phyloP scores from a whole-genome alignment of 202 grass and related monocot species.

The Schoenoplectus tabernaemontani region DNA sequence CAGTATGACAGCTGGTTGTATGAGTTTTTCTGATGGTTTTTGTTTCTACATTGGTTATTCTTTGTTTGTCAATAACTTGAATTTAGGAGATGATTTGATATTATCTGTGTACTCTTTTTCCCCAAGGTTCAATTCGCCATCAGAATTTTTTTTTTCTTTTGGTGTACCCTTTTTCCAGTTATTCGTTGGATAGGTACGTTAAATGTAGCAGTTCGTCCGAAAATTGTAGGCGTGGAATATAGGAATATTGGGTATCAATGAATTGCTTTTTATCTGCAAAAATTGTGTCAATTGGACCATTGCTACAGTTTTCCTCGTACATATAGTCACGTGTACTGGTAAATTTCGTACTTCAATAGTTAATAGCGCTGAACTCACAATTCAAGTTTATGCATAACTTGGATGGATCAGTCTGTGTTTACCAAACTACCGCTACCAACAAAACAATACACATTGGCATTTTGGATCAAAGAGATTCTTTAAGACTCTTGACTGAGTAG shows the following conservation, averaged over 20 bases:
- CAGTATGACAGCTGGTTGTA: constrained; percentile 1
- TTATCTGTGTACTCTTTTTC: not conserved
- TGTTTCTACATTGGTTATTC: constrained; percentile 21
- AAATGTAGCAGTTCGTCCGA: not conserved
- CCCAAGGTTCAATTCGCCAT: not conserved
- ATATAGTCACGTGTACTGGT: not conserved
- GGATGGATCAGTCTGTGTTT: not conserved
- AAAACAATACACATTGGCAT: no score
- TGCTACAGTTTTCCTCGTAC: not conserved
- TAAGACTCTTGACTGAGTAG: no score
- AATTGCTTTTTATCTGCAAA: not conserved
- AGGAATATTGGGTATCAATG: not conserved
- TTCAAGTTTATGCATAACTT: not conserved
- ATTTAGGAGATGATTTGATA: constrained; percentile 20
- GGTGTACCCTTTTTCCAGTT: not conserved
- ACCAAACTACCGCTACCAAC: not conserved
- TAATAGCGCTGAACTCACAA: not conserved
- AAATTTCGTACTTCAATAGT: not conserved
- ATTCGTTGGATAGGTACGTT: not conserved
- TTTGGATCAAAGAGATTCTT: no score
- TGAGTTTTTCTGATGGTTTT: constrained; percentile 3
- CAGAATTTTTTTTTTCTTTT: not conserved
- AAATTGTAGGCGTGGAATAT: not conserved
- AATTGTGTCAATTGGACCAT: not conserved
- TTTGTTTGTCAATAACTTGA: constrained; percentile 28